Percentiles rank a stretch among this genome's conserved stretches.
These are phyloP conservation scores for Paecilomyces variotii DNA, from an alignment of 2,329 filamentous ascomycete genomes.

Conservation along the genomic window DNA sequence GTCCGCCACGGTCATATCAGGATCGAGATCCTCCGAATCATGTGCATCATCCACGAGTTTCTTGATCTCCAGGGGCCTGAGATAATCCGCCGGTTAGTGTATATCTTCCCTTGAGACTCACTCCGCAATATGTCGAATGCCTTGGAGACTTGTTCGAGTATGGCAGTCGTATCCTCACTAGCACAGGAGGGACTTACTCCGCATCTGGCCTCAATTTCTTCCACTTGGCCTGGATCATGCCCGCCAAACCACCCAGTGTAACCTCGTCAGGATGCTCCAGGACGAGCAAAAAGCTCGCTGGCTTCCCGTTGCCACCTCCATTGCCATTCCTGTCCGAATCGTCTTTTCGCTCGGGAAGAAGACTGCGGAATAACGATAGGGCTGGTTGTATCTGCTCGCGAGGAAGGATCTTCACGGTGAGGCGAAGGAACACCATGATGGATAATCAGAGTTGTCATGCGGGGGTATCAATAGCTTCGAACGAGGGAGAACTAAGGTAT, in stretches of 20 bases:
- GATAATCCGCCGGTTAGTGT: background rate
- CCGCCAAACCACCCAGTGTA: slow-evolving; percentile 21
- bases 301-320: slow-evolving; percentile 7
- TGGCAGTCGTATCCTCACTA: background rate
- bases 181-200: slow-evolving; percentile 18
- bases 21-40: slow-evolving; percentile 22
- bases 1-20: slow-evolving; percentile 27
- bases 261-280: slow-evolving; percentile 23
- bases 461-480: no score
- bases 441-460: background rate
- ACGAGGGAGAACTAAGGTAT: background rate
- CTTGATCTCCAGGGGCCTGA: slow-evolving; percentile 28
- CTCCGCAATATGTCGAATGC: background rate
- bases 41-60: slow-evolving; percentile 30
- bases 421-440: slow-evolving; percentile 29
- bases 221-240: slow-evolving; percentile 27
- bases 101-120: background rate
- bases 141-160: background rate
- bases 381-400: slow-evolving; percentile 13
- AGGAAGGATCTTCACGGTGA: slow-evolving; percentile 27
- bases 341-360: slow-evolving; percentile 9
- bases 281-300: slow-evolving; percentile 22
- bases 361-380: slow-evolving; percentile 8
- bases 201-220: slow-evolving; percentile 21
- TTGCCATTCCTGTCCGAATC: slow-evolving; percentile 5